Conservation (phyloP, 306 rosid species). For the Inga laurina region DNA sequence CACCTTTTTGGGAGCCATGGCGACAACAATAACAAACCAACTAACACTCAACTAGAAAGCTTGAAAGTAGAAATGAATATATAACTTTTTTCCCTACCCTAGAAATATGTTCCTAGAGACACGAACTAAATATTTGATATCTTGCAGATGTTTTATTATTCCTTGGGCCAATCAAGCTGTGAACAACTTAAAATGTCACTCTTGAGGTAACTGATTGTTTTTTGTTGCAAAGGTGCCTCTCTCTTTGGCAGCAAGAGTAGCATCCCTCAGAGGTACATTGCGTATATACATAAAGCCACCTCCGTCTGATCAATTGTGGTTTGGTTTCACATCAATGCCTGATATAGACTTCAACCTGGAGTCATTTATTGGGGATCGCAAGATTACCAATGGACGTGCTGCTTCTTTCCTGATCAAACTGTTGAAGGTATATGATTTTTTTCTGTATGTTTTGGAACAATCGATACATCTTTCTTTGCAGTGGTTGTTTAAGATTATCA, state of each 20-base stretch:
- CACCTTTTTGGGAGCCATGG: background rate
- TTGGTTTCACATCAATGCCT: conserved; percentile 91
- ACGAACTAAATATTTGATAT: conserved; percentile 11
- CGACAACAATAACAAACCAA: background rate
- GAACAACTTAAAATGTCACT: background rate
- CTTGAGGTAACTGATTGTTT: conserved; percentile 38
- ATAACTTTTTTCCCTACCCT: too few relatives aligned
- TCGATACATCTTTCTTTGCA: background rate
- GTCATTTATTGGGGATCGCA: conserved; percentile 83
- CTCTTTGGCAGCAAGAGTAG: conserved; percentile 72
- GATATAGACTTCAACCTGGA: conserved; percentile 76
- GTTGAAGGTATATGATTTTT: conserved; percentile 68
- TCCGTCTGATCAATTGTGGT: conserved; percentile 95
- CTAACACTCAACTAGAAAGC: background rate
- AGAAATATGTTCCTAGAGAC: background rate
- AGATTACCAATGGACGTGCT: conserved; percentile 65
- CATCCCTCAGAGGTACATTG: conserved; percentile 81
- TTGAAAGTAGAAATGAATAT: too few relatives aligned
- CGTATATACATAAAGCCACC: conserved; percentile 96
- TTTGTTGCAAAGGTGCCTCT: conserved; percentile 73
- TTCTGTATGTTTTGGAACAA: conserved; percentile 19
- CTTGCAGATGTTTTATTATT: conserved; percentile 22
- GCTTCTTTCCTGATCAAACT: conserved; percentile 60
- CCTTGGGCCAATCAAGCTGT: conserved; percentile 1
- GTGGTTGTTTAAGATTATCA: background rate